These are phyloP conservation scores for Posidonia oceanica DNA, from an alignment of 116 monocot species.

Conservation along the genomic window DNA sequence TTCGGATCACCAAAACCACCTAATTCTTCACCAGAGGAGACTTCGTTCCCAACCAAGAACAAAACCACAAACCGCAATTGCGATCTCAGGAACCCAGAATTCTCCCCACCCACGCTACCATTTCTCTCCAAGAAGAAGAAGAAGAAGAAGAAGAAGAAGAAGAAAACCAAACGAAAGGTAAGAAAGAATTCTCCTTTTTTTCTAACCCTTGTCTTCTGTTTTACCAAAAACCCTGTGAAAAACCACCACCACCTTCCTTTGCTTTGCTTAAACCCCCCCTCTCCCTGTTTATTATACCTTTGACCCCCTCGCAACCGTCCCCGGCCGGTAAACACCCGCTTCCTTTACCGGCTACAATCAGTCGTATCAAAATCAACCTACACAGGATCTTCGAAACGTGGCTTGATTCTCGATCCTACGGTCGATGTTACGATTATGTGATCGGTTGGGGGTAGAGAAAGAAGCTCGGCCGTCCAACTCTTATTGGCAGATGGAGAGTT, in stretches of 20 bases:
- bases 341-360: neutral
- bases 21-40: neutral
- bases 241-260: constrained; percentile 16
- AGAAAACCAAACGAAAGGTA: too few relatives aligned
- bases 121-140: neutral
- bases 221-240: constrained; percentile 45
- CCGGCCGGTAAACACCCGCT: neutral
- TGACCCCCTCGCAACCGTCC: neutral
- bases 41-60: neutral
- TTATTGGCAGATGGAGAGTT: neutral
- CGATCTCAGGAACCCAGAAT: too few relatives aligned
- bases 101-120: neutral
- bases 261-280: constrained; percentile 48
- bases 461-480: neutral
- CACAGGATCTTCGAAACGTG: neutral
- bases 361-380: neutral
- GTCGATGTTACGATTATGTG: neutral
- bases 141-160: neutral
- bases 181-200: neutral
- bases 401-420: neutral
- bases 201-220: neutral
- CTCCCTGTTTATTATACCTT: neutral
- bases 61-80: too few relatives aligned
- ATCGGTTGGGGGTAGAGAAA: neutral
- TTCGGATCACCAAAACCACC: neutral